A percentile compares a stretch with the other conserved stretches of the same genome.
phyloP scores from a whole-genome alignment of 2,329 filamentous ascomycete genomes.

The Hypoxylon sp. region DNA sequence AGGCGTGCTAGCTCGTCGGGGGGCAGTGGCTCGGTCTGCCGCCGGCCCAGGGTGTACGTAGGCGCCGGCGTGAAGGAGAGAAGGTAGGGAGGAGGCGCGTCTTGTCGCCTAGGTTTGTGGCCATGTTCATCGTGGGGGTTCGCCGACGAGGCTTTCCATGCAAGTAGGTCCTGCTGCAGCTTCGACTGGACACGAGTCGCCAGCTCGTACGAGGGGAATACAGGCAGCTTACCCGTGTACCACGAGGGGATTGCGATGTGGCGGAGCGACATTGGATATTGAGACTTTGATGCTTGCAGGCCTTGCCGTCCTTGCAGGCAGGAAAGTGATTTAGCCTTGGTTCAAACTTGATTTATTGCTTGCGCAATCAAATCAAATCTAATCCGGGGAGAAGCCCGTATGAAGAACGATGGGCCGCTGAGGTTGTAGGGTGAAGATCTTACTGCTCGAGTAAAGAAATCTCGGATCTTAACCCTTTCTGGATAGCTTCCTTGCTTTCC shows the following conservation, averaged over 20 bases:
- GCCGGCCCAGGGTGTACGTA: slow-evolving; percentile 90
- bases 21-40: slow-evolving; percentile 71
- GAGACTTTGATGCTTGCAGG: background rate
- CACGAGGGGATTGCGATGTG: slow-evolving; percentile 56
- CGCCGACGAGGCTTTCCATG: slow-evolving; percentile 62
- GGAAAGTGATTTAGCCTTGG: background rate
- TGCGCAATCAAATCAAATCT: slow-evolving; percentile 15
- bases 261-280: slow-evolving; percentile 49
- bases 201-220: slow-evolving; percentile 55
- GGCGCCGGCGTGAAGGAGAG: slow-evolving; percentile 86
- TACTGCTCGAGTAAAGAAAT: slow-evolving; percentile 28
- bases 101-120: slow-evolving; percentile 30
- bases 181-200: slow-evolving; percentile 56
- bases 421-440: slow-evolving; percentile 22
- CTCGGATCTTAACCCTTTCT: slow-evolving; percentile 6
- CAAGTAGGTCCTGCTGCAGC: slow-evolving; percentile 65
- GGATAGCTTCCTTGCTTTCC: slow-evolving; percentile 14
- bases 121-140: background rate
- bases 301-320: background rate
- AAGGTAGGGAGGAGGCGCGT: slow-evolving; percentile 68
- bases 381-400: slow-evolving; percentile 9
- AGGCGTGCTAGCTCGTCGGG: slow-evolving; percentile 61
- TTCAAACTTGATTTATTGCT: slow-evolving; percentile 6
- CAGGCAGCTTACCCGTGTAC: slow-evolving; percentile 37
- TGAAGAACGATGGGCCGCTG: background rate